These are phyloP conservation scores for Myotisia sp. DNA, from an alignment of 2,329 filamentous ascomycete species.

Conservation along the genomic window DNA sequence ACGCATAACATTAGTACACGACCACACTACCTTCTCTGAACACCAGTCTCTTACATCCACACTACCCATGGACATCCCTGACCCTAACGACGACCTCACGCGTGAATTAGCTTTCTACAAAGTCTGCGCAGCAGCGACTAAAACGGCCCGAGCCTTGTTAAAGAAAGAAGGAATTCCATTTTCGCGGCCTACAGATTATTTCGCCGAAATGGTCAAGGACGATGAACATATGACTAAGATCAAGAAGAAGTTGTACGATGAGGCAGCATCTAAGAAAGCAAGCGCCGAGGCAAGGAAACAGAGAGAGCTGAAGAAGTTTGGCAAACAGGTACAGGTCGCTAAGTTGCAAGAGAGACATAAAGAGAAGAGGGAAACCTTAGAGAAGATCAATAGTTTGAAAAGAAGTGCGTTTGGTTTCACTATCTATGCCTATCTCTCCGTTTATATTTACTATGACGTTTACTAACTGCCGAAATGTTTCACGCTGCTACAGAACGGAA, in stretches of 20 bases:
- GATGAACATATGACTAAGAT: conserved; percentile 98
- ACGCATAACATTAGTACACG: conserved; percentile 43
- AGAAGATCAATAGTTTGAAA: conserved; percentile 91
- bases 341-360: conserved; percentile 90
- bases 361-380: conserved; percentile 80
- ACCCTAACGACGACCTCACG: conserved; percentile 80
- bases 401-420: conserved; percentile 55
- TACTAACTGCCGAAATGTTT: conserved; percentile 15
- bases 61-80: conserved; percentile 57
- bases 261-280: conserved; percentile 84
- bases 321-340: conserved; percentile 92
- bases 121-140: conserved; percentile 68
- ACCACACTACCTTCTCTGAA: conserved; percentile 61
- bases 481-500: conserved; percentile 55
- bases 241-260: conserved; percentile 82
- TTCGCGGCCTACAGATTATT: conserved; percentile 82
- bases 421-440: background rate
- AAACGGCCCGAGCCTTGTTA: conserved; percentile 56
- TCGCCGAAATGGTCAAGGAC: conserved; percentile 97
- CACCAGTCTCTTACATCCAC: conserved; percentile 63
- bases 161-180: conserved; percentile 75
- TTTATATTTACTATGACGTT: conserved; percentile 3
- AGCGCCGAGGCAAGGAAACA: conserved; percentile 79
- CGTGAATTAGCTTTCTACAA: conserved; percentile 89
- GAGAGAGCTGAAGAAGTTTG: conserved; percentile 95